Percentiles rank a stretch among this genome's conserved stretches.
phyloP scores from a whole-genome alignment of 2,329 filamentous ascomycete species.

The Ampelomyces quisqualis region DNA sequence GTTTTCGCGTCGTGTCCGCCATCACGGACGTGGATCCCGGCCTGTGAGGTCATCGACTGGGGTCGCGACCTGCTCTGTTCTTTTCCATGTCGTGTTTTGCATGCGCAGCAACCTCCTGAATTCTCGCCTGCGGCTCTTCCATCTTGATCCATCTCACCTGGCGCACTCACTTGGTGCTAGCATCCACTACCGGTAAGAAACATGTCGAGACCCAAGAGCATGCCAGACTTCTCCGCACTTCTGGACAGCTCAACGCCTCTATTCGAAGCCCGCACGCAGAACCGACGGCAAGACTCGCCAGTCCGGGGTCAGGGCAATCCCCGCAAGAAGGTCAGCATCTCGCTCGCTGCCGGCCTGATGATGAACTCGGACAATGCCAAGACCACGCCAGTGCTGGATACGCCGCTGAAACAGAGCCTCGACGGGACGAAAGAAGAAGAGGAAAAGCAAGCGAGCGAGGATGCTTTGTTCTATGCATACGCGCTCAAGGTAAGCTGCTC shows the following conservation, averaged over 20 bases:
- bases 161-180: background rate
- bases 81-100: conserved; percentile 15
- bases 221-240: conserved; percentile 38
- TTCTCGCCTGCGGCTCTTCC: no score
- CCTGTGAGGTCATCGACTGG: conserved; percentile 41
- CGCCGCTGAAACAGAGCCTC: conserved; percentile 19
- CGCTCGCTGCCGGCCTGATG: conserved; percentile 40
- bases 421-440: conserved; percentile 9
- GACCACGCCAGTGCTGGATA: conserved; percentile 10
- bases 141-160: background rate
- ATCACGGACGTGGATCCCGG: conserved; percentile 11
- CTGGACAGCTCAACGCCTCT: conserved; percentile 33
- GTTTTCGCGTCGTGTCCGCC: conserved; percentile 3
- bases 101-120: no score
- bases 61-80: conserved; percentile 29
- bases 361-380: conserved; percentile 32
- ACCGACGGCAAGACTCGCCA: conserved; percentile 23
- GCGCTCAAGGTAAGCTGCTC: conserved; percentile 31
- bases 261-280: conserved; percentile 26
- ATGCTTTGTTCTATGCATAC: conserved; percentile 39
- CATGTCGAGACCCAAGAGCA: conserved; percentile 38
- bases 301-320: conserved; percentile 19
- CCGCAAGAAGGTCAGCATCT: conserved; percentile 38
- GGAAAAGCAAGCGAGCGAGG: conserved; percentile 15
- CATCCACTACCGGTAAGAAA: background rate